Evolutionary conservation across 768 basidiomycete genomes (phyloP).

Genomic region (Tricholoma terreum): DNA sequence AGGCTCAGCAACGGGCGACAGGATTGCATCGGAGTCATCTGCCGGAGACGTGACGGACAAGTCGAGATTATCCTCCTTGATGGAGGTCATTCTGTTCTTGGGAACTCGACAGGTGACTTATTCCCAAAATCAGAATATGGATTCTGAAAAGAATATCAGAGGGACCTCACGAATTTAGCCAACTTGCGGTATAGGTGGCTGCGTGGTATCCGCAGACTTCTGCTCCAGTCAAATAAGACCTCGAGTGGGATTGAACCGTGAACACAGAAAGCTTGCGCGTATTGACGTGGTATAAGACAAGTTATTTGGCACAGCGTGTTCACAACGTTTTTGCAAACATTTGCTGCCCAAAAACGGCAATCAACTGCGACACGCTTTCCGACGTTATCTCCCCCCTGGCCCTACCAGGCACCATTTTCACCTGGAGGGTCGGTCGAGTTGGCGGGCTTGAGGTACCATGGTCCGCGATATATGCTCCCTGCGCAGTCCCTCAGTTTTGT

Average conservation of each 20-base stretch:
- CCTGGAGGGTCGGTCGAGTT: too few relatives aligned
- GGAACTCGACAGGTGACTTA: slow-evolving; percentile 13
- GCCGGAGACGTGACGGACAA: slow-evolving; percentile 45
- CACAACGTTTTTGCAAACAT: not conserved
- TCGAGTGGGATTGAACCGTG: not conserved
- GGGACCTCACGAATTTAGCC: not conserved
- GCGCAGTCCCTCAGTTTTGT: too few relatives aligned
- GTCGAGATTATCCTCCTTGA: slow-evolving; percentile 33
- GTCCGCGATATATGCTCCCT: too few relatives aligned
- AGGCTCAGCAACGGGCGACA: slow-evolving; percentile 46
- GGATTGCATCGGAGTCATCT: slow-evolving; percentile 62
- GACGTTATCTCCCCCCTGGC: not conserved
- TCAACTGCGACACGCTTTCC: not conserved
- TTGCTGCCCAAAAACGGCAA: not conserved
- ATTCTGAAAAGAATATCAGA: slow-evolving; percentile 1
- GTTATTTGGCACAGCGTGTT: not conserved
- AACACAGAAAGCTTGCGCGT: not conserved
- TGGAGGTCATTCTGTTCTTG: slow-evolving; percentile 25
- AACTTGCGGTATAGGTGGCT: not conserved
- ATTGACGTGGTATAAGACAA: not conserved
- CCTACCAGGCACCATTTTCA: too few relatives aligned
- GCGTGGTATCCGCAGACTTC: not conserved
- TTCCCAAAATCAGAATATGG: not conserved
- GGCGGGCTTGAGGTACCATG: too few relatives aligned
- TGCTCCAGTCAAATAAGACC: not conserved